Base-by-base conservation (phyloP, 371 early-diverging fungal species). In the Zychaea mexicana region DNA sequence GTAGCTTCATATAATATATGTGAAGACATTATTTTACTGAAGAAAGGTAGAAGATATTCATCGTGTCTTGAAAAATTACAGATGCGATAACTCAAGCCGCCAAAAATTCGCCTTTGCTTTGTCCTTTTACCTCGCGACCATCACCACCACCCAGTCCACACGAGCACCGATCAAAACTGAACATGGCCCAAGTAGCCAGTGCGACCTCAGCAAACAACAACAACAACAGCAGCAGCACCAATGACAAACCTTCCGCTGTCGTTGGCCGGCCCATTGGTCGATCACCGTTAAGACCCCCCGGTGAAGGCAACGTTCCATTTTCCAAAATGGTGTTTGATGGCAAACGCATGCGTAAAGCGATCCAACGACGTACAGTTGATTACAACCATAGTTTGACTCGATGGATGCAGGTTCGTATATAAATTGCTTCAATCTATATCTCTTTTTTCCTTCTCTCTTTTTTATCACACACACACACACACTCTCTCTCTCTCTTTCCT, bases 341-440 rank as follows among this genome's bases (percentile, higher is more conserved):
- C 57, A 99, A 98, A 76, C 83, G 98, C 61, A 93, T 96, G 92
- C 82, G 98, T 64, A 95, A 95, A 73, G 92, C 97, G 7, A 92
- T 97, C 63, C 97, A 96, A 77, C 82, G 99, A 64, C 84, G 94
- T 53, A 96, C 97, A 0, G 92, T 98, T 15, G 99, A 99, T 76
- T 98, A 94, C 73, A 93, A 95, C 61, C 90, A 94, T 30, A 87
- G 92, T 47, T 78, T 96, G n/a, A 89, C 94, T 38, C 82, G 89
- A 61, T 91, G 92, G 73, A 80, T 92, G 64, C 90, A 93, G 85
- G 92, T 94, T 75, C 33, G 74, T 42, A 42, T 19, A 49, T 47
- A 30, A 9, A 22, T 22, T 28, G 49, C 7, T 49, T 24, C 0
- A 49, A 17, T 19, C 22, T 22, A 19, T 2, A 12, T 49, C 24